Evolutionary conservation across 106 monocot species (phyloP).

Genomic region (Hemerocallis citrina): DNA sequence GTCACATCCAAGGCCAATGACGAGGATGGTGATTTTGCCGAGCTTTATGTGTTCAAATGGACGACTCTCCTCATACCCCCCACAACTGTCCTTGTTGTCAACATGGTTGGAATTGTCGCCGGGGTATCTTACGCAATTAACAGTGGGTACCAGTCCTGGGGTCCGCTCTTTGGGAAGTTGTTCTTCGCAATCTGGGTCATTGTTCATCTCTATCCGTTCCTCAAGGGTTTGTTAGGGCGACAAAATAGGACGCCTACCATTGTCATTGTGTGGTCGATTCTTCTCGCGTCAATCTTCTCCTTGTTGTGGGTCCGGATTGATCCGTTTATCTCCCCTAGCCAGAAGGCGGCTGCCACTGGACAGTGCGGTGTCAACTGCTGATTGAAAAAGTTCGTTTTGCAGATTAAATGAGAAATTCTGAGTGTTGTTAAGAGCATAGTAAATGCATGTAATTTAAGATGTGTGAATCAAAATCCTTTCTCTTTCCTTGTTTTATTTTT

Average conservation of each 20-base stretch:
- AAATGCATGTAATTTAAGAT: too few relatives aligned
- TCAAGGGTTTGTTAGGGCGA: constrained; percentile 70
- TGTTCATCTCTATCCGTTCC: constrained; percentile 67
- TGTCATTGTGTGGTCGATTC: constrained; percentile 80
- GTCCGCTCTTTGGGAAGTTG: constrained; percentile 63
- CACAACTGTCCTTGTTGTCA: constrained; percentile 51
- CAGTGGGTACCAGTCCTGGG: constrained; percentile 75
- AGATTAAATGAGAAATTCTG: too few relatives aligned
- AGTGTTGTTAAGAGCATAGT: too few relatives aligned
- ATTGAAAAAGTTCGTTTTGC: too few relatives aligned
- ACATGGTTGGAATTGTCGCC: constrained; percentile 68
- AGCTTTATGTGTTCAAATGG: constrained; percentile 82
- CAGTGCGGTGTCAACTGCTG: constrained; percentile 78
- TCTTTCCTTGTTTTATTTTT: too few relatives aligned
- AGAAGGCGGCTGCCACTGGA: constrained; percentile 46
- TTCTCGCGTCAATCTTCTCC: constrained; percentile 68
- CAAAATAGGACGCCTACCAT: constrained; percentile 78
- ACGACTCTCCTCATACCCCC: constrained; percentile 60
- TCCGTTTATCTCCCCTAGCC: constrained; percentile 53
- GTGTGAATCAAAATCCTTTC: too few relatives aligned
- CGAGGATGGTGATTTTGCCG: constrained; percentile 65
- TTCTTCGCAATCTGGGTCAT: constrained; percentile 81
- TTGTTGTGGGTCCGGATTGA: constrained; percentile 66
- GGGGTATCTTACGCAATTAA: constrained; percentile 66
- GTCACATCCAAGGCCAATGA: constrained; percentile 79